Evolutionary conservation across 1,284 basidiomycete genomes (phyloP), one percentile per base, ranked within the genome.

Genomic region (Mycena sp.): DNA sequence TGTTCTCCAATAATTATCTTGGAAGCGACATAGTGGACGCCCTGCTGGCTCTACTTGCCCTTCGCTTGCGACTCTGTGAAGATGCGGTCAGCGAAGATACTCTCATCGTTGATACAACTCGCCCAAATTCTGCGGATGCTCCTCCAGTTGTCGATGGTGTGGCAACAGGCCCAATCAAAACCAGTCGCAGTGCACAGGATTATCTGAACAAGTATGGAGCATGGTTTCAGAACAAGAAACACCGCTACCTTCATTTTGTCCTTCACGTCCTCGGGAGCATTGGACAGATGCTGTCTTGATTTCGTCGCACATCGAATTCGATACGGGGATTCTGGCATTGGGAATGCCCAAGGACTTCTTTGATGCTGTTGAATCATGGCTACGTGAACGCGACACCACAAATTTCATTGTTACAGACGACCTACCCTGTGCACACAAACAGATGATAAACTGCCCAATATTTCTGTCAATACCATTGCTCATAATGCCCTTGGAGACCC

Each of bases 401-500:
- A 12, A 32, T 1, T 46, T 66, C 19, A 19, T 19, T 2, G 35
- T n/a, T 58, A 48, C 48, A 1, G 45, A 63, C 11, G n/a, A 61
- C 37, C 28, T 64, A n/a, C 58, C 46, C 6, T 65, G 63, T 11
- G 49, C 38, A 21, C 38, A 14, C 63, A 65, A 35, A 44, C 23
- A 10, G 64, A 65, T 35, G 64, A 1, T 65, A 45, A n/a, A n/a
- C n/a, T n/a, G n/a, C n/a, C n/a, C n/a, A n/a, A n/a, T n/a, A n/a
- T n/a, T n/a, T 40, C 54, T 32, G 41, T 62, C 12, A 62, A 65
- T 40, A 37, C 59, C 2, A 28, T 62, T 7, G 57, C 38, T 14
- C 51, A 62, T 21, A 45, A 37, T 19, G 41, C 19, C 3, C 19
- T 63, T 16, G 46, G 56, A 16, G 38, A 53, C 25, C 17, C 23